Percentiles rank a stretch among this genome's conserved stretches.
These are phyloP conservation scores for Coemansia sp. DNA, from an alignment of 192 early-diverging fungal species.

Conservation along the genomic window DNA sequence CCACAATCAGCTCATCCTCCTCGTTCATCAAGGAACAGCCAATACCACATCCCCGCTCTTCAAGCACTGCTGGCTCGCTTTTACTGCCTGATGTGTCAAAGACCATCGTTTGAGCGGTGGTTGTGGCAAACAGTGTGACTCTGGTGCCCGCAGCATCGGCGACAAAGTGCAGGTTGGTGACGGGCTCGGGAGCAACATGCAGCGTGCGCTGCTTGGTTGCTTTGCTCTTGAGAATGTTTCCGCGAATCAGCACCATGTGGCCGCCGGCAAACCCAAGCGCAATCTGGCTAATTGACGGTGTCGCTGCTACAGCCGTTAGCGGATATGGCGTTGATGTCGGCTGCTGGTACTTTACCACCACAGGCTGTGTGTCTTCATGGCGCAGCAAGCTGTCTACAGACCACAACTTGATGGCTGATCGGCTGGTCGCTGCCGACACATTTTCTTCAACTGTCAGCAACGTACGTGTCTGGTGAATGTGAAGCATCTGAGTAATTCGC, in stretches of 20 bases:
- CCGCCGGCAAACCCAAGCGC: conserved; percentile 94
- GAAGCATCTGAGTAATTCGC: conserved; percentile 79
- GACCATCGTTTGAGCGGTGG: conserved; percentile 37
- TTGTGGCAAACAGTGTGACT: conserved; percentile 37
- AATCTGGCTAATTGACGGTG: conserved; percentile 76
- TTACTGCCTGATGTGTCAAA: conserved; percentile 46
- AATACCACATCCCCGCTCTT: conserved; percentile 79
- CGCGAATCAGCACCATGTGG: conserved; percentile 77
- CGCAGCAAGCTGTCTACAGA: conserved; percentile 40
- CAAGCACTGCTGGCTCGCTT: conserved; percentile 57
- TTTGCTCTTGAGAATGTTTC: conserved; percentile 76
- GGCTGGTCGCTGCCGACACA: conserved; percentile 20
- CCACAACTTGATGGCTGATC: conserved; percentile 51
- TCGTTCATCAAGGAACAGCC: conserved; percentile 73
- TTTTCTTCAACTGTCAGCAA: conserved; percentile 69
- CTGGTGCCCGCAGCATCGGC: conserved; percentile 18
- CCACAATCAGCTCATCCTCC: conserved; percentile 83
- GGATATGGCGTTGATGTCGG: conserved; percentile 43
- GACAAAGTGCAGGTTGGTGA: conserved; percentile 67
- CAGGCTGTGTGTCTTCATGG: conserved; percentile 39
- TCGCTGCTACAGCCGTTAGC: conserved; percentile 42
- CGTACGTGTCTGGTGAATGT: conserved; percentile 74
- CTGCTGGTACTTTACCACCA: conserved; percentile 37
- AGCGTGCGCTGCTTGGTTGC: conserved; percentile 78
- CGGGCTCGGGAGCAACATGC: conserved; percentile 77